Evolutionary conservation across 371 early-diverging fungal genomes (phyloP), one percentile per base, ranked within the genome.

Genomic region (Lichtheimia hyalospora): DNA sequence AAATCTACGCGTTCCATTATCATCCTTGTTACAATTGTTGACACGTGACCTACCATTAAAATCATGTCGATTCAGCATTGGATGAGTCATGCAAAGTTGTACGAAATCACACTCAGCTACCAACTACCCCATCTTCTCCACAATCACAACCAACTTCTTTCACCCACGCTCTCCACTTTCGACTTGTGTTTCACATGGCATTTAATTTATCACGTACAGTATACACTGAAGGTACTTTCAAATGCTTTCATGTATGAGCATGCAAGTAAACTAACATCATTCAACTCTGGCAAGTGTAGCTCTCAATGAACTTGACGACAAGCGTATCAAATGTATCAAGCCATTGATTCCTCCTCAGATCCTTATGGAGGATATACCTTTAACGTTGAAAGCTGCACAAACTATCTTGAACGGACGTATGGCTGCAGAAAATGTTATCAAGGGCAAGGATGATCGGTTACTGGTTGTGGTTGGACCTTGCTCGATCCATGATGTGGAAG

Each of bases 321-420:
- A 87, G 68, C 86, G 95, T 59, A 96, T 96, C 81, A 80, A 85
- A 66, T 84, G 87, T 59, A 92, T 94, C 76, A 89, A 89, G 62
- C 97, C 96, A 39, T 80, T 97, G 52, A 90, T 97, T 63, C 94
- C 96, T 25, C 98, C 98, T 54, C 95, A 94, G 77, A 95, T 96
- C 64, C 78, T 97, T 42, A 92, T 93, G 85, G 92, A 92, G 74
- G 96, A 96, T 68, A 77, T 88, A 48, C 93, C 96, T 24, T 75
- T 95, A 18, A 77, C 81, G 5, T 62, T 80, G 14, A 70, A 74
- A 58, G 77, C 79, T 15, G 77, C 79, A 20, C 69, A 74, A 54
- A 82, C 82, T 15, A 82, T 82, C 52, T 54, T 82, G 50, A 70
- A 71, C 57, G 77, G 77, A n/a, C 67, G 79, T 66, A 64, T 58